These are phyloP conservation scores for Chrysanthemum seticuspe DNA, from an alignment of 129 eudicot genomes.

Conservation along the genomic window DNA sequence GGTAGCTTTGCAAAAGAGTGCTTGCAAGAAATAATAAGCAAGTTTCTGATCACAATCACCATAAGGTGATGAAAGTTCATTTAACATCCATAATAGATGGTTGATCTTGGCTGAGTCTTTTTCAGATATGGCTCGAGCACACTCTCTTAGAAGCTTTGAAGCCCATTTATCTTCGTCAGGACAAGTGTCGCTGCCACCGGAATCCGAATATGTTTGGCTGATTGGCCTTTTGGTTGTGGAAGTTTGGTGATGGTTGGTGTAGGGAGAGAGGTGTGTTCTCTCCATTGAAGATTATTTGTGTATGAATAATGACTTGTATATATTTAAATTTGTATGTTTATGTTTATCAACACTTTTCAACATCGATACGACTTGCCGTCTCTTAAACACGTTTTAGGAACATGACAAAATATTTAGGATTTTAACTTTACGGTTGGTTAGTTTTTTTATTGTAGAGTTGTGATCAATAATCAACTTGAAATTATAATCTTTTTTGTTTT, in stretches of 20 bases:
- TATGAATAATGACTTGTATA: conserved; percentile 9
- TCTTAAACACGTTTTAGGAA: background rate
- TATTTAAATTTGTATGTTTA: conserved; percentile 20
- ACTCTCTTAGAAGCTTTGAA: conserved; percentile 52
- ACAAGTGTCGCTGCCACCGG: conserved; percentile 37
- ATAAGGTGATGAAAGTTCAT: conserved; percentile 77
- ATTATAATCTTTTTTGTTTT: too few species aligned
- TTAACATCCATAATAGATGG: conserved; percentile 81
- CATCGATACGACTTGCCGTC: conserved; percentile 32
- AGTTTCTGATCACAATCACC: conserved; percentile 85
- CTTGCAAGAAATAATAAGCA: conserved; percentile 84
- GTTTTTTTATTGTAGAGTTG: background rate
- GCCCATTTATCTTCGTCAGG: conserved; percentile 61
- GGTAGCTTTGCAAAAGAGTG: conserved; percentile 72
- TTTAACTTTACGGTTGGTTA: background rate
- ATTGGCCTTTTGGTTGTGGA: conserved; percentile 30
- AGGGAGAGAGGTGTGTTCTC: conserved; percentile 45
- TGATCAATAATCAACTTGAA: too few species aligned
- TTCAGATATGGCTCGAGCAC: conserved; percentile 66
- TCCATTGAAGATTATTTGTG: conserved; percentile 41
- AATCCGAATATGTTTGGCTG: conserved; percentile 33
- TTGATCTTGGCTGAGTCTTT: conserved; percentile 68
- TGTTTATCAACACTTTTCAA: conserved; percentile 20
- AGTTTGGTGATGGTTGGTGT: conserved; percentile 35
- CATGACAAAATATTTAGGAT: conserved; percentile 18